Evolutionary conservation across 2,329 filamentous ascomycete genomes (phyloP).

Genomic region (Hirsutella rhossiliensis): DNA sequence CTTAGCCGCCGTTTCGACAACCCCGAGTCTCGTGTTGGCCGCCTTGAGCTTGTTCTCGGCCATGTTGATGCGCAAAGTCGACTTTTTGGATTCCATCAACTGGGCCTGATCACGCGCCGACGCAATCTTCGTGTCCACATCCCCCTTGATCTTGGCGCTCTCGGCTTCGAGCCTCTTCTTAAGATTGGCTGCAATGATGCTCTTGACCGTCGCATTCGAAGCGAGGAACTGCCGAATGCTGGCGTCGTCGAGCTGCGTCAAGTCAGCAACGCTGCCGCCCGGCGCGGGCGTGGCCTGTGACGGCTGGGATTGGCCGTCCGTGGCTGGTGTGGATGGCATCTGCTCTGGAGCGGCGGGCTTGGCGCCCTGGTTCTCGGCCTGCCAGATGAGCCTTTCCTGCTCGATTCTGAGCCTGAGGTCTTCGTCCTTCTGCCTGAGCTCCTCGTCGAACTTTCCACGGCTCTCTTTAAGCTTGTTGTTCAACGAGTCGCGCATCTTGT

Average conservation of each 20-base stretch:
- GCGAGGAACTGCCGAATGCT: slow-evolving; percentile 45
- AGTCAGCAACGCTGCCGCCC: slow-evolving; percentile 16
- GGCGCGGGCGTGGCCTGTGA: slow-evolving; percentile 21
- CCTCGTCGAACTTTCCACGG: slow-evolving; percentile 36
- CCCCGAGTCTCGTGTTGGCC: slow-evolving; percentile 58
- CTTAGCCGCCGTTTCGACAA: slow-evolving; percentile 70
- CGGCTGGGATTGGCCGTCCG: slow-evolving; percentile 12
- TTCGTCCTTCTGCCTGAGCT: slow-evolving; percentile 39
- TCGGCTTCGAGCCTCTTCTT: slow-evolving; percentile 59
- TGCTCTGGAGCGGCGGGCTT: slow-evolving; percentile 11
- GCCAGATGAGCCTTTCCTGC: slow-evolving; percentile 51
- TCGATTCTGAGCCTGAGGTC: slow-evolving; percentile 44
- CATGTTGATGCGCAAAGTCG: slow-evolving; percentile 65
- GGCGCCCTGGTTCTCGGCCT: slow-evolving; percentile 33
- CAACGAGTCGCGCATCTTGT: slow-evolving; percentile 56
- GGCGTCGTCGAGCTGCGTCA: slow-evolving; percentile 39
- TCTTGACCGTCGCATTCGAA: slow-evolving; percentile 44
- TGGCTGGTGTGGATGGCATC: slow-evolving; percentile 25
- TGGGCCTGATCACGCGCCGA: slow-evolving; percentile 51
- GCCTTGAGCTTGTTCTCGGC: slow-evolving; percentile 54
- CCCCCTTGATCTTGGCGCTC: slow-evolving; percentile 45
- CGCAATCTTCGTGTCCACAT: slow-evolving; percentile 40
- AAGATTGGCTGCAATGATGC: slow-evolving; percentile 48
- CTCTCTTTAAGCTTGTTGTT: slow-evolving; percentile 62
- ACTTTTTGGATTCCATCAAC: slow-evolving; percentile 64